Evolutionary conservation across 1,284 basidiomycete species (phyloP).

Genomic region (Apiotrichum veenhuisii): DNA sequence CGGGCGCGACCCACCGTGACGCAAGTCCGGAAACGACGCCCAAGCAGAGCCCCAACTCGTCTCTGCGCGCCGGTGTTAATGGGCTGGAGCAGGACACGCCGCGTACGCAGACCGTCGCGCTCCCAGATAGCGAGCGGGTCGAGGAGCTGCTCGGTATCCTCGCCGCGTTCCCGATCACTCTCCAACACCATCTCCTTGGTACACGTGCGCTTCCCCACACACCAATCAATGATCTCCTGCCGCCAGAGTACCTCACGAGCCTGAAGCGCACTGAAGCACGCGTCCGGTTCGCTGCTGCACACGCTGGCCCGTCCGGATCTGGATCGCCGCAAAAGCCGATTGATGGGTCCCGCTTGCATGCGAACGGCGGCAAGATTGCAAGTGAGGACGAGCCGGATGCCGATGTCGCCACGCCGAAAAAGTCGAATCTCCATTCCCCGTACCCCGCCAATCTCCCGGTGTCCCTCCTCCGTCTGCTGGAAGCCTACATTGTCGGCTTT

Average conservation of each 20-base stretch:
- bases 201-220: conserved; percentile 44
- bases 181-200: conserved; percentile 46
- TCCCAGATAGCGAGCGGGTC: conserved; percentile 3
- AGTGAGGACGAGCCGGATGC: conserved; percentile 1
- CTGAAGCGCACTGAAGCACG: conserved; percentile 45
- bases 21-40: not conserved
- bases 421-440: conserved; percentile 39
- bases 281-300: conserved; percentile 42
- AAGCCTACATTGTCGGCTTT: conserved; percentile 43
- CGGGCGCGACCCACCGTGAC: not conserved
- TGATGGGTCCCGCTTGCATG: not conserved
- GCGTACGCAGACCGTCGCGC: conserved; percentile 12
- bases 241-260: conserved; percentile 38
- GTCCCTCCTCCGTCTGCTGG: conserved; percentile 42
- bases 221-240: conserved; percentile 45
- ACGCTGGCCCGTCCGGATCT: conserved; percentile 34
- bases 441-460: conserved; percentile 45
- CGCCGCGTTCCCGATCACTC: conserved; percentile 45
- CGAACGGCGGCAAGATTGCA: conserved; percentile 2
- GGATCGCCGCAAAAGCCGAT: conserved; percentile 7
- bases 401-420: conserved; percentile 16
- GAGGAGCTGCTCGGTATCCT: conserved; percentile 44
- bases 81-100: conserved; percentile 2
- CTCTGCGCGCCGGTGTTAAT: not conserved
- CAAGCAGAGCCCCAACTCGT: not conserved